A percentile compares a stretch with the other conserved stretches of the same genome.
Evolutionary conservation across 2,329 filamentous ascomycete species (phyloP).

Genomic region (Xenosphaeropsis pyriputrescens): DNA sequence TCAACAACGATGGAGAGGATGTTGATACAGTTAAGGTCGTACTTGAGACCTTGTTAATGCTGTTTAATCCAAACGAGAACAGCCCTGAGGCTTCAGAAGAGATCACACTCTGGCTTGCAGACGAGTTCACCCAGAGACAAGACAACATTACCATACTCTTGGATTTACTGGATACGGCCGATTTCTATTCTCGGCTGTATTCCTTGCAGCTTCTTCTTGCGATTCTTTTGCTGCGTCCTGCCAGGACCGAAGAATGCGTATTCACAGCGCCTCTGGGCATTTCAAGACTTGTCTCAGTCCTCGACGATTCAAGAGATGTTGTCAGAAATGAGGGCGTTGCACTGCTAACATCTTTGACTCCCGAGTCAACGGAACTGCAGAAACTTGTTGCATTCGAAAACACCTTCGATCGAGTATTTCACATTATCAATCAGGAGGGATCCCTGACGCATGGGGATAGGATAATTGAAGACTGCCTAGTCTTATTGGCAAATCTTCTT

Average conservation of each 20-base stretch:
- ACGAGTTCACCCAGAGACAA: constrained; percentile 95
- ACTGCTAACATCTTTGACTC: constrained; percentile 80
- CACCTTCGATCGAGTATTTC: constrained; percentile 78
- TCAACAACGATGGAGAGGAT: constrained; percentile 83
- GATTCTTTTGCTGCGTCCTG: constrained; percentile 71
- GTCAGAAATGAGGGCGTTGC: constrained; percentile 76
- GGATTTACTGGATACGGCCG: constrained; percentile 71
- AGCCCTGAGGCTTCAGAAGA: constrained; percentile 93
- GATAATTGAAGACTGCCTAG: constrained; percentile 83
- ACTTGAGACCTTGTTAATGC: constrained; percentile 86
- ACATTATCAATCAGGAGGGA: constrained; percentile 69
- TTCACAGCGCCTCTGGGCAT: constrained; percentile 81
- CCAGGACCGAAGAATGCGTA: constrained; percentile 89
- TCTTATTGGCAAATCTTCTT: constrained; percentile 78
- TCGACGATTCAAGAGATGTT: constrained; percentile 78
- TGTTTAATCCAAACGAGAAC: constrained; percentile 59
- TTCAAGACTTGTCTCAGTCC: constrained; percentile 65
- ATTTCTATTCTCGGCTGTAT: constrained; percentile 87
- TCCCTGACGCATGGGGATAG: constrained; percentile 71
- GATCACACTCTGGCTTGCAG: constrained; percentile 87
- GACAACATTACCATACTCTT: constrained; percentile 89
- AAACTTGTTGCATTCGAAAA: constrained; percentile 94
- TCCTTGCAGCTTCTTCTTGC: constrained; percentile 78
- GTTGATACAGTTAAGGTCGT: constrained; percentile 93
- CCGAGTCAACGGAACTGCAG: constrained; percentile 75